Percentiles rank a stretch among this genome's conserved stretches.
These are phyloP conservation scores for Cucumis sativus DNA, from an alignment of 306 rosid species.

Conservation along the genomic window DNA sequence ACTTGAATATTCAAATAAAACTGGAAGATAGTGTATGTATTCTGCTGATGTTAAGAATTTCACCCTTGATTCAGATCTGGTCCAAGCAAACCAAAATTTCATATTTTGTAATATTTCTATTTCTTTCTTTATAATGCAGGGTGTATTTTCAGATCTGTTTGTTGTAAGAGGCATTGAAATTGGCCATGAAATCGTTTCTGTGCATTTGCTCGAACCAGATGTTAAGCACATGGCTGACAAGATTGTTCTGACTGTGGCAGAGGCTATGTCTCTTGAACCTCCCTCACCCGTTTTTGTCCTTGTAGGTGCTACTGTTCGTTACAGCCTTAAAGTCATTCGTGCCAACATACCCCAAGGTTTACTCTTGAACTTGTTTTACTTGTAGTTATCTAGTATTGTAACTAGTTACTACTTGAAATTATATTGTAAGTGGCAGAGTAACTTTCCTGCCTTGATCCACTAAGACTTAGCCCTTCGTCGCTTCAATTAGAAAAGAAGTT, in stretches of 20 bases:
- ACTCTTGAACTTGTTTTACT: neutral
- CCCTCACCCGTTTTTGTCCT: constrained; percentile 88
- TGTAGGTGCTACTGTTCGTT: constrained; percentile 57
- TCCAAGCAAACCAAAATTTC: neutral
- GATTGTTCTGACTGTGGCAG: constrained; percentile 86
- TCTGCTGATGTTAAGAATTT: constrained; percentile 21
- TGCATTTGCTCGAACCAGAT: constrained; percentile 65
- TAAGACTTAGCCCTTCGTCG: too few relatives aligned
- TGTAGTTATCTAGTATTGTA: neutral
- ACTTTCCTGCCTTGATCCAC: too few relatives aligned
- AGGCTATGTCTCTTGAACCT: constrained; percentile 88
- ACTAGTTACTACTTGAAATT: neutral
- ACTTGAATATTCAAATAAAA: constrained; percentile 64
- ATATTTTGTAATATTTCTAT: neutral
- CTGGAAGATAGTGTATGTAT: constrained; percentile 83
- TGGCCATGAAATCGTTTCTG: constrained; percentile 80
- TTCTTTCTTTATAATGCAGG: constrained; percentile 45
- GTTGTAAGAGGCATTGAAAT: constrained; percentile 78
- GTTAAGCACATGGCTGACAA: constrained; percentile 48
- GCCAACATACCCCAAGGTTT: constrained; percentile 76
- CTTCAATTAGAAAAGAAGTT: neutral
- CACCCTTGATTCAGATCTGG: neutral
- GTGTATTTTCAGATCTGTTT: constrained; percentile 79
- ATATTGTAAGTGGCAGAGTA: too few relatives aligned
- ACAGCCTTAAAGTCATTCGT: constrained; percentile 65